A percentile compares a stretch with the other conserved stretches of the same genome.
Conservation (phyloP, 202 grass and related monocot species). For the Elaeis oleifera region DNA sequence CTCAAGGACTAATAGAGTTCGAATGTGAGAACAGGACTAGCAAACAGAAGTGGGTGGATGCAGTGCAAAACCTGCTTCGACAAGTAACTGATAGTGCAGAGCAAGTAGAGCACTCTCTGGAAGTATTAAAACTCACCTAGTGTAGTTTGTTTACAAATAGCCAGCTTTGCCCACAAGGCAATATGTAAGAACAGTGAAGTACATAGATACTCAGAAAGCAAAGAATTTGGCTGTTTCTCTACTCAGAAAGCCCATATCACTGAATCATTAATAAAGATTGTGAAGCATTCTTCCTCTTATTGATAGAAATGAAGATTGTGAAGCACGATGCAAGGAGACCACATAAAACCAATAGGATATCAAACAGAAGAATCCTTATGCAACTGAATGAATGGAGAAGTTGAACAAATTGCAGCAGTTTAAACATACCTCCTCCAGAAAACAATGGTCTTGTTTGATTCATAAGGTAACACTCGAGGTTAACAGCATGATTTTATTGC, state of each 20-base stretch:
- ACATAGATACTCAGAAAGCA: too few species aligned
- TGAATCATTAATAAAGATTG: too few species aligned
- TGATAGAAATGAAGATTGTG: too few species aligned
- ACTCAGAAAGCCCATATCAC: too few species aligned
- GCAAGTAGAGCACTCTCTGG: constrained; percentile 49
- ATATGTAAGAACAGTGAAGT: too few species aligned
- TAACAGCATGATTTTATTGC: constrained; percentile 84
- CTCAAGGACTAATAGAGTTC: constrained; percentile 74
- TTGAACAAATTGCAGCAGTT: too few species aligned
- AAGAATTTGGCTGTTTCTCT: too few species aligned
- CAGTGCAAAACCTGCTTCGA: background rate
- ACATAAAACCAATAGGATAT: constrained; percentile 2
- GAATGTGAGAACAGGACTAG: constrained; percentile 41
- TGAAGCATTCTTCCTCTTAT: too few species aligned
- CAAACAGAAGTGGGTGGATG: background rate
- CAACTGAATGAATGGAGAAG: background rate
- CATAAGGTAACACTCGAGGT: constrained; percentile 70
- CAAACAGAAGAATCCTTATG: constrained; percentile 23
- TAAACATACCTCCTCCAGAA: constrained; percentile 35
- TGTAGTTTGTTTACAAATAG: constrained; percentile 1
- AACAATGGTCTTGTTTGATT: constrained; percentile 68
- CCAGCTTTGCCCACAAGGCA: too few species aligned
- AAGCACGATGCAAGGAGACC: too few species aligned
- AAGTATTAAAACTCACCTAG: constrained; percentile 50
- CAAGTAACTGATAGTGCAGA: constrained; percentile 27